These are phyloP conservation scores for Lodderomyces pseudojiufengensis DNA, from an alignment of 1,139 yeast genomes.

Conservation along the genomic window DNA sequence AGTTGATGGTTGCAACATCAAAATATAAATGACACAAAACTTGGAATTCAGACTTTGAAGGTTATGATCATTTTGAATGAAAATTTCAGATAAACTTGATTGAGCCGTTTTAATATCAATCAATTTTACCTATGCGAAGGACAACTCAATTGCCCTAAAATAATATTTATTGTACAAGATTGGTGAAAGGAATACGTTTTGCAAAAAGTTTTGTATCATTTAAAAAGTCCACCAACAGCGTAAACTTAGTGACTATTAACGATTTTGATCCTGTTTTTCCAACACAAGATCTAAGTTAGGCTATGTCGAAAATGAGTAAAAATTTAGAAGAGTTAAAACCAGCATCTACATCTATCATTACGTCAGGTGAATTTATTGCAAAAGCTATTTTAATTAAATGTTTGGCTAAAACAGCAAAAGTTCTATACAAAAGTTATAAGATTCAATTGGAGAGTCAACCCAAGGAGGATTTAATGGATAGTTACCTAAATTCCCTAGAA, in stretches of 20 bases:
- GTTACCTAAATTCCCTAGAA: not conserved
- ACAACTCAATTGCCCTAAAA: not conserved
- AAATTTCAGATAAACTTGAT: too few species aligned
- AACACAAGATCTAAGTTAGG: constrained; percentile 1
- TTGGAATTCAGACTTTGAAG: too few species aligned
- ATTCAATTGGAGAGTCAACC: constrained; percentile 1
- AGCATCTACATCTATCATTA: constrained; percentile 3
- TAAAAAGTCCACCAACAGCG: constrained; percentile 3
- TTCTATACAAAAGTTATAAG: constrained; percentile 1
- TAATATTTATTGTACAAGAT: too few species aligned
- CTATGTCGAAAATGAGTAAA: not conserved
- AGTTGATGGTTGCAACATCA: too few species aligned
- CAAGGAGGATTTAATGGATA: not conserved
- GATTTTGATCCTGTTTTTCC: not conserved
- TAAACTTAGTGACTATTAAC: constrained; percentile 1
- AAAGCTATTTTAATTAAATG: constrained; percentile 2
- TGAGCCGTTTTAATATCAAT: constrained; percentile 1
- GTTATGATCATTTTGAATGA: too few species aligned
- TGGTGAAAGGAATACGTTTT: not conserved
- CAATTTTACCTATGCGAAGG: constrained; percentile 1
- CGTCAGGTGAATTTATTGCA: constrained; percentile 2
- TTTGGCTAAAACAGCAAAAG: not conserved
- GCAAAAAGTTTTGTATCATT: constrained; percentile 1
- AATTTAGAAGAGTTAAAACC: not conserved
- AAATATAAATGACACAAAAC: too few species aligned